Base-by-base conservation (phyloP, 805 yeast species). In the Hemisphaericaspora nanyangensis region DNA sequence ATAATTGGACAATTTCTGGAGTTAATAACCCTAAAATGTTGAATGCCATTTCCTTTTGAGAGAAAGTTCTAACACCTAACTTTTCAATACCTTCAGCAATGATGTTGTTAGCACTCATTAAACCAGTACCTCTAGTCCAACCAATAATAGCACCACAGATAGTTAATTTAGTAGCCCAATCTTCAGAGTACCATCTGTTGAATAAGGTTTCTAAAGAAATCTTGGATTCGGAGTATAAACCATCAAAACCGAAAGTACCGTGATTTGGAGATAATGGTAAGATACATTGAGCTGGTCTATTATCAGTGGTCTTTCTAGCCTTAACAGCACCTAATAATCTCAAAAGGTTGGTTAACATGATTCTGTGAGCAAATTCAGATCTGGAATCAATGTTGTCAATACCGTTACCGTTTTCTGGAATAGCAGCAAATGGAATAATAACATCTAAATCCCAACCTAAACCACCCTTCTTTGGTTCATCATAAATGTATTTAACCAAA, bases 111-210 rank as follows among this genome's bases (percentile, higher is more conserved):
- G 83, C 97, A 58, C 89, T 77, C 99, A 93, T 93, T 60, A 93
- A 81, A 60, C 99, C 99, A 44, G 99, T 93, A 68, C 99, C 99
- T 77, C 99, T 87, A 48, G 99, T 93, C 99, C 99, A 93, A 63
- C 99, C 99, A 65, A 93, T 93, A 51, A 93, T 78, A 33, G 99
- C 97, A 75, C 99, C 99, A 68, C 97, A 90, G 45, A 93, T 74
- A 43, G 98, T 93, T 70, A 93, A 80, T 72, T 86, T 93, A 49
- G 85, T 72, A 33, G 84, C 82, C 99, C 99, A 93, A 44, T 89
- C 85, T 75, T 93, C 99, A 34, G 99, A 90, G 68, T 82, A 77
- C 99, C 99, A 93, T 78, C 97, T 86, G 83, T 91, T 91, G 80
- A 93, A 89, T 60, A 93, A 73, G 24, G 98, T 91, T 73, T 93